Base-by-base conservation (phyloP, 148 eudicot species). In the Beta vulgaris region DNA sequence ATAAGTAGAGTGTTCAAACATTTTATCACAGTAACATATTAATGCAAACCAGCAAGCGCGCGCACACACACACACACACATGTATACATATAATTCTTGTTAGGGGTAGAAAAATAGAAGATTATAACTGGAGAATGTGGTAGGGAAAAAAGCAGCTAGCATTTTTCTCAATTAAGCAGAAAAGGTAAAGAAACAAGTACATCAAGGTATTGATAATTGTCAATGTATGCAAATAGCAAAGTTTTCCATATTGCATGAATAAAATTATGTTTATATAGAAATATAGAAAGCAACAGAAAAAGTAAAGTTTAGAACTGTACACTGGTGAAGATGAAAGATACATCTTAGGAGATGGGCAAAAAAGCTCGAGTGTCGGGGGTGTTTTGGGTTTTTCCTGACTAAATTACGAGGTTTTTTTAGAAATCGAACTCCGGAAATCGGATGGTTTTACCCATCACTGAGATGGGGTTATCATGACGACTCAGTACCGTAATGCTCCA, bases 141-240 rank as follows among this genome's bases (percentile, higher is more conserved):
- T 57, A 43, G 76, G 76, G 23, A 40, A 39, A 18, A 16, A 42
- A 23, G 21, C 0, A 28, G 21, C 18, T n/a, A 21, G 13, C 7
- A 40, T 4, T 5, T 29, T 76, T 43, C 35, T 29, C 46, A 58
- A 76, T 28, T 26, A 0, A 65, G 42, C 34, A 71, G n/a, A 80
- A 44, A 54, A 53, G 72, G 72, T 13, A 69, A 66, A 62, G 51
- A 49, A 39, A 43, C 39, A 76, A 75, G 76, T 62, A 75, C 49
- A 71, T 54, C 15, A 76, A 80, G 31, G 73, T 79, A 80, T 81
- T 73, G 67, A 81, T 72, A 76, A n/a, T n/a, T n/a, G n/a, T n/a
- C n/a, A 73, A 73, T 75, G 73, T 76, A 82, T 82, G 80, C 77
- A 61, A n/a, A 76, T 37, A 36, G 53, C 62, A 77, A 80, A 76